A percentile compares a stretch with the other conserved stretches of the same genome.
phyloP scores from a whole-genome alignment of 768 basidiomycete species.

The Nidularia pulvinata region DNA sequence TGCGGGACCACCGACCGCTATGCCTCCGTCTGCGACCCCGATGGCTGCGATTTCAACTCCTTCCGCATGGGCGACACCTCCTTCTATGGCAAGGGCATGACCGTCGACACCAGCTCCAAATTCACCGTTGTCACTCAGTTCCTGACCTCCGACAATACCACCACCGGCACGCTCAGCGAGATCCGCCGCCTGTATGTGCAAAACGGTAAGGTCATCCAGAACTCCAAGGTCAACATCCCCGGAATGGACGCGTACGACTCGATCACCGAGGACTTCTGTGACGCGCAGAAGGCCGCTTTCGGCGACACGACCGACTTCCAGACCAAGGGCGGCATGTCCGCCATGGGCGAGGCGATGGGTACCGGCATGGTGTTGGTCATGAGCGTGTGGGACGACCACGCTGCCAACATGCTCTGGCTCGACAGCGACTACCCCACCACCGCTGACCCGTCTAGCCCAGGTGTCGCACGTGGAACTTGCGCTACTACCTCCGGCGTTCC shows the following conservation, averaged over 20 bases:
- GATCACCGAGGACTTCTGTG: conserved; percentile 49
- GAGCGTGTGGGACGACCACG: conserved; percentile 24
- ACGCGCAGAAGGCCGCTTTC: conserved; percentile 43
- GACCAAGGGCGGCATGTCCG: conserved; percentile 21
- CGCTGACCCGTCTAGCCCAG: conserved; percentile 28
- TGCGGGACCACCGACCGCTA: conserved; percentile 37
- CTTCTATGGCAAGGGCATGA: conserved; percentile 22
- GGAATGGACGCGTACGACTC: conserved; percentile 40
- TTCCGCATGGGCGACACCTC: conserved; percentile 44
- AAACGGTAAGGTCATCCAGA: too few relatives aligned
- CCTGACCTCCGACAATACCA: conserved; percentile 42
- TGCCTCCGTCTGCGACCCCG: conserved; percentile 15
- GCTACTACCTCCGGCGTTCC: conserved; percentile 31
- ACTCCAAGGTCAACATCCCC: conserved; percentile 19
- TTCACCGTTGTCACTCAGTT: conserved; percentile 25
- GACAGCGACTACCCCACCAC: conserved; percentile 43
- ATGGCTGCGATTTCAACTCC: conserved; percentile 63
- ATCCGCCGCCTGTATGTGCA: too few relatives aligned
- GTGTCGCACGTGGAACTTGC: conserved; percentile 40
- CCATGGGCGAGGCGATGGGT: conserved; percentile 29
- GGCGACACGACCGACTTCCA: conserved; percentile 37
- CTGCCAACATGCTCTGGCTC: conserved; percentile 56
- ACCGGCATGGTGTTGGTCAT: conserved; percentile 45
- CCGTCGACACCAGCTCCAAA: conserved; percentile 46
- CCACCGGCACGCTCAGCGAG: conserved; percentile 26